Evolutionary conservation across 345 rosid genomes (phyloP).

Genomic region (Theobroma cacao): DNA sequence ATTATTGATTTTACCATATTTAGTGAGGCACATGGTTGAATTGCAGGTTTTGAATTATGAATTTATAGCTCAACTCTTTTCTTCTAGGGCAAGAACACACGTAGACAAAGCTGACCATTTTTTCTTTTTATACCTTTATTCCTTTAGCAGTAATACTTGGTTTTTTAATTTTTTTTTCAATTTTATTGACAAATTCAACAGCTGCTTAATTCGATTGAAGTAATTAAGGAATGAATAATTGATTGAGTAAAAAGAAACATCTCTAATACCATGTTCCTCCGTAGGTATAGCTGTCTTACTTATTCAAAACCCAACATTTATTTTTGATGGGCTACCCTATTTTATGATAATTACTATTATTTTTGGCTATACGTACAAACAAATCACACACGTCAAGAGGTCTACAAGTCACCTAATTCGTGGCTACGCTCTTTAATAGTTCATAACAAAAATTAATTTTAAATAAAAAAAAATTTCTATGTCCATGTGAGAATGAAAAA

Average conservation of each 20-base stretch:
- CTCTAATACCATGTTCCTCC: background rate
- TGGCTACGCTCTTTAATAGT: background rate
- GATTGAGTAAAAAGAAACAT: background rate
- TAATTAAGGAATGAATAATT: background rate
- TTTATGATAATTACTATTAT: background rate
- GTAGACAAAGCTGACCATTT: too few species aligned
- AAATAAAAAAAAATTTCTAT: too few species aligned
- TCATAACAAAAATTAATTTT: background rate
- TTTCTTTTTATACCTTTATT: background rate
- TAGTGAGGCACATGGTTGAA: background rate
- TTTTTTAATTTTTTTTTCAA: background rate
- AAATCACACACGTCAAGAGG: background rate
- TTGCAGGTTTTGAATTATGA: background rate
- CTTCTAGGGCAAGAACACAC: background rate
- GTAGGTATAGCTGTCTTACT: background rate
- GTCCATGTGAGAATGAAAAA: too few species aligned
- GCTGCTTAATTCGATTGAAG: background rate
- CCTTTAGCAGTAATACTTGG: background rate
- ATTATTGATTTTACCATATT: background rate
- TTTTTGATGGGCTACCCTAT: constrained; percentile 1
- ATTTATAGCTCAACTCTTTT: background rate
- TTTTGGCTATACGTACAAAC: background rate
- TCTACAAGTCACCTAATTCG: background rate
- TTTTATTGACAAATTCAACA: background rate
- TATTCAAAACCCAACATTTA: background rate